Evolutionary conservation across 83 land plant genomes (phyloP).

Genomic region (Thuja plicata): DNA sequence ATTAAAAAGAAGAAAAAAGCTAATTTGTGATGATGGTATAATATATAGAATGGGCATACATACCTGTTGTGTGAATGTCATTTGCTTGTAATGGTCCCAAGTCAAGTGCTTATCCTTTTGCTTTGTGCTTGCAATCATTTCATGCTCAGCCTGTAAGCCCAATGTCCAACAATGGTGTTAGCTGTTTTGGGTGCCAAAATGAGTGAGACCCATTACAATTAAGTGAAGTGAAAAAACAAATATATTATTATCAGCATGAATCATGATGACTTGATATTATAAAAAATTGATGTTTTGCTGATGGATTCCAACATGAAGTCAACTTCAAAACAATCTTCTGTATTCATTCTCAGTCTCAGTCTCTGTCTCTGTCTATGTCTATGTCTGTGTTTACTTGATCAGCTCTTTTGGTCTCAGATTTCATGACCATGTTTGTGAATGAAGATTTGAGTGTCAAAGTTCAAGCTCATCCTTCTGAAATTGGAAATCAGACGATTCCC

Average conservation of each 20-base stretch:
- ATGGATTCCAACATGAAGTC: no score
- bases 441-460: no score
- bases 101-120: constrained; percentile 21
- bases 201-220: no score
- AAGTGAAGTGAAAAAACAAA: not conserved
- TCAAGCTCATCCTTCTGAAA: no score
- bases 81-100: constrained; percentile 54
- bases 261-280: not conserved
- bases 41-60: not conserved
- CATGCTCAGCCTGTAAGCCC: constrained; percentile 43
- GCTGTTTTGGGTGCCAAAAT: not conserved
- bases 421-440: no score
- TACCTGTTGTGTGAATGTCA: constrained; percentile 59
- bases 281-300: not conserved
- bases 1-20: not conserved
- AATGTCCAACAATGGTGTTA: constrained; percentile 3
- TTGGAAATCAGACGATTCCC: no score
- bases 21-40: not conserved
- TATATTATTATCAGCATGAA: not conserved
- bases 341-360: no score
- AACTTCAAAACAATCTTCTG: no score
- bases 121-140: constrained; percentile 25
- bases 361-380: no score
- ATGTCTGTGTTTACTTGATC: no score
- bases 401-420: no score